phyloP scores from a whole-genome alignment of 805 yeast species.

The Ogataea polymorpha region DNA sequence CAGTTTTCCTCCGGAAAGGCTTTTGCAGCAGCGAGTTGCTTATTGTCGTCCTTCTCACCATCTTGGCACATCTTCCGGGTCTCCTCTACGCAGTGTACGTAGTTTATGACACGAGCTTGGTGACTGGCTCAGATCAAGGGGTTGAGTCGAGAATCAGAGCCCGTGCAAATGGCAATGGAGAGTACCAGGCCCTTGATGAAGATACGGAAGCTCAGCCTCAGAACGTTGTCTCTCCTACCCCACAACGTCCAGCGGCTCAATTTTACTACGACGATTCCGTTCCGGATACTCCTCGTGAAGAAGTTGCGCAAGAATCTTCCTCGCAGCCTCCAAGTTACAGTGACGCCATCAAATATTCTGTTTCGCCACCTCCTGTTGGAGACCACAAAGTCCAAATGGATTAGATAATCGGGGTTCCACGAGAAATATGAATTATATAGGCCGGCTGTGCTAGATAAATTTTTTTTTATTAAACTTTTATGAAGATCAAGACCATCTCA shows the following conservation, averaged over 20 bases:
- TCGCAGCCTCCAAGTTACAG: constrained; percentile 24
- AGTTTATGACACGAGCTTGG: constrained; percentile 30
- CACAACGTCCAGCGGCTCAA: constrained; percentile 5
- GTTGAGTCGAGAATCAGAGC: constrained; percentile 12
- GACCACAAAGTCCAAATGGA: constrained; percentile 24
- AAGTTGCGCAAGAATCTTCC: constrained; percentile 6
- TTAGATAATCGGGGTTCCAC: not conserved
- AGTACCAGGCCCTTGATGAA: constrained; percentile 5
- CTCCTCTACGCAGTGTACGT: constrained; percentile 49
- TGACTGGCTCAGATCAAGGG: constrained; percentile 24
- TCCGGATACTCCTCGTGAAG: constrained; percentile 5
- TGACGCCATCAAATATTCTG: constrained; percentile 13
- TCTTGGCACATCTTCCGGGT: constrained; percentile 51
- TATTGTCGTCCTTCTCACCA: constrained; percentile 40
- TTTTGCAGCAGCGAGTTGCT: constrained; percentile 50
- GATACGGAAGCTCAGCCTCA: constrained; percentile 9
- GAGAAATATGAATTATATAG: not conserved
- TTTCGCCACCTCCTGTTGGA: constrained; percentile 15
- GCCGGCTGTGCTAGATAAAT: constrained; percentile 9
- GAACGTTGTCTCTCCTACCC: constrained; percentile 4
- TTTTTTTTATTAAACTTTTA: constrained; percentile 23
- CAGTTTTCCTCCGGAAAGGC: constrained; percentile 67
- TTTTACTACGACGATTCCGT: constrained; percentile 7
- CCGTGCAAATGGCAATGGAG: not conserved
- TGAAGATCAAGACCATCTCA: constrained; percentile 86